A percentile compares a stretch with the other conserved stretches of the same genome.
Evolutionary conservation across 106 monocot species (phyloP).

Genomic region (Acorus calamus): DNA sequence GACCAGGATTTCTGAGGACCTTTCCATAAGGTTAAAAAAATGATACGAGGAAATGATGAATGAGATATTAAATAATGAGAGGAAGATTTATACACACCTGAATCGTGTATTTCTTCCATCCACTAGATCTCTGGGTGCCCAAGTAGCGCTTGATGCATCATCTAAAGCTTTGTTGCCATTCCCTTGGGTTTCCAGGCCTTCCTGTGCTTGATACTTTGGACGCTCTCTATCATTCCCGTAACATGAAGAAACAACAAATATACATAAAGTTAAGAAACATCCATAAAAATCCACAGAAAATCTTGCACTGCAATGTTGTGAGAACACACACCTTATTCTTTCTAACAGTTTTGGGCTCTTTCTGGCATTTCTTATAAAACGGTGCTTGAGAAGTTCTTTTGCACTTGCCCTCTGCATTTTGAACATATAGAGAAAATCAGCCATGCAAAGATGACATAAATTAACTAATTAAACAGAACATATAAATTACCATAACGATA

Average conservation of each 20-base stretch:
- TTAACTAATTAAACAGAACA: not conserved
- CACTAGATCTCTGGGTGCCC: constrained; percentile 24
- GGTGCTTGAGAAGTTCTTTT: constrained; percentile 86
- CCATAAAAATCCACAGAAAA: not conserved
- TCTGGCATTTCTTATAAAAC: constrained; percentile 74
- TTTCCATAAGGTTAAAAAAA: constrained; percentile 8
- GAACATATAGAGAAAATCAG: not conserved
- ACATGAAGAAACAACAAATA: constrained; percentile 1
- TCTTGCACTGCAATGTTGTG: too few species aligned
- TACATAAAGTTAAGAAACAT: not conserved
- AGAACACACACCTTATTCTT: constrained; percentile 63
- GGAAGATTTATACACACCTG: constrained; percentile 22
- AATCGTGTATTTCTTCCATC: constrained; percentile 26
- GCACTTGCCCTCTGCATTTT: constrained; percentile 81
- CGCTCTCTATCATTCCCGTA: constrained; percentile 46
- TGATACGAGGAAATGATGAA: not conserved
- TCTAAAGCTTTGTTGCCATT: constrained; percentile 23
- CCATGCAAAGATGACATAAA: not conserved
- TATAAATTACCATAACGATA: too few species aligned
- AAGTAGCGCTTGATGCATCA: constrained; percentile 22
- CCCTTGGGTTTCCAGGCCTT: constrained; percentile 23
- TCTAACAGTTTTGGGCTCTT: constrained; percentile 71
- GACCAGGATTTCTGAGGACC: constrained; percentile 19
- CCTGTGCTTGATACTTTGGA: constrained; percentile 41
- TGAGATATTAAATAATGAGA: not conserved